A percentile compares a stretch with the other conserved stretches of the same genome.
Conservation (phyloP, 768 basidiomycete species). For the Vararia minispora region DNA sequence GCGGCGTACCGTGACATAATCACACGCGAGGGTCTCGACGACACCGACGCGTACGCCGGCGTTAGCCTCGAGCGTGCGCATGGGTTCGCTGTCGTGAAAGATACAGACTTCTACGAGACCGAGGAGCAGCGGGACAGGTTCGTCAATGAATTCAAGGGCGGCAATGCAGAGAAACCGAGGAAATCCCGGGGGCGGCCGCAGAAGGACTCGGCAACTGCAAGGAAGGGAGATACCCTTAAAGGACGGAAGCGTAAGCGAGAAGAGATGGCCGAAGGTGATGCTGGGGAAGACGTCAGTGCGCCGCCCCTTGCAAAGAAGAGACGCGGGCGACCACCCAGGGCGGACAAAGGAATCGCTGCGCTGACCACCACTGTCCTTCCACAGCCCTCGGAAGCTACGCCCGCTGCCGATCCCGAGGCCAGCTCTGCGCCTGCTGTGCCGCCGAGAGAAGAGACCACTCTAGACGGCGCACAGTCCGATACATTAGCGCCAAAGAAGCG, state of each 20-base stretch:
- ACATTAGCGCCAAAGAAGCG: constrained; percentile 27
- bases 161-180: constrained; percentile 3
- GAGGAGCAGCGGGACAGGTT: constrained; percentile 29
- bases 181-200: constrained; percentile 3
- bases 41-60: constrained; percentile 30
- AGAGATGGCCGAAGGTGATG: constrained; percentile 15
- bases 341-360: constrained; percentile 3
- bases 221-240: constrained; percentile 24
- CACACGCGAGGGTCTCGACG: constrained; percentile 52
- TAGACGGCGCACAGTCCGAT: too few species aligned
- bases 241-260: constrained; percentile 29
- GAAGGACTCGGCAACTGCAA: constrained; percentile 15
- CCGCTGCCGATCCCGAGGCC: not conserved
- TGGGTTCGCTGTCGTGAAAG: constrained; percentile 37
- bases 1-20: constrained; percentile 57
- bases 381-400: too few species aligned
- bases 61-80: constrained; percentile 39
- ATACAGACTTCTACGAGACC: constrained; percentile 44
- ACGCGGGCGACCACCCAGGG: constrained; percentile 24
- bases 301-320: constrained; percentile 20
- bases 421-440: not conserved
- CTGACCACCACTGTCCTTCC: too few species aligned
- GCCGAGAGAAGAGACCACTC: too few species aligned
- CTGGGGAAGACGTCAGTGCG: constrained; percentile 1
- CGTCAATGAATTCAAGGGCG: constrained; percentile 38